Evolutionary conservation across 1,139 yeast species (phyloP).

Genomic region (Torulaspora pretoriensis): DNA sequence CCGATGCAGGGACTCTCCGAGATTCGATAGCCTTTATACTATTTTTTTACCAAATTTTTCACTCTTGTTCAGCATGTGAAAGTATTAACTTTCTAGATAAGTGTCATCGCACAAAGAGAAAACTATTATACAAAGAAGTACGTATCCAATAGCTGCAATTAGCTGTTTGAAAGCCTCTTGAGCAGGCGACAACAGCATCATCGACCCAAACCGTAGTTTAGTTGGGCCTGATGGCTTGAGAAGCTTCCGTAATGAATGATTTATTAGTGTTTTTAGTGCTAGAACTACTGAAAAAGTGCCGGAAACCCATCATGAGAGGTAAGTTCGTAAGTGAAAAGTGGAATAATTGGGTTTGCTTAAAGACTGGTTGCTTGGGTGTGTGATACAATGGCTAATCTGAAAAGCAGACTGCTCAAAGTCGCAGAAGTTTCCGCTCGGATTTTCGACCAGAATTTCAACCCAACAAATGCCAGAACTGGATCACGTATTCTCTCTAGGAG

Average conservation of each 20-base stretch:
- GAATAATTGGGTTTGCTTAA: neutral
- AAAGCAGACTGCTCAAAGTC: constrained; percentile 50
- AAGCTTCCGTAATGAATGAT: neutral
- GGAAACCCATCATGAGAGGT: neutral
- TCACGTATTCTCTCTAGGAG: constrained; percentile 68
- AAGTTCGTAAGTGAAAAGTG: neutral
- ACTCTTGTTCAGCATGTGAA: constrained; percentile 4
- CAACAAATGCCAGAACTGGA: constrained; percentile 67
- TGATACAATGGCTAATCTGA: constrained; percentile 32
- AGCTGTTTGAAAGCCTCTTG: too few relatives aligned
- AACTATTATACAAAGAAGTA: too few relatives aligned
- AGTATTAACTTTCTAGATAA: neutral
- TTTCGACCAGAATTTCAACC: constrained; percentile 66
- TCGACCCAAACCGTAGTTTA: neutral
- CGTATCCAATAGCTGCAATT: too few relatives aligned
- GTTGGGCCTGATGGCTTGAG: neutral
- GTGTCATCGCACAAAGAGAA: neutral
- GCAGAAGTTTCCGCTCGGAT: constrained; percentile 56
- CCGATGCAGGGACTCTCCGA: constrained; percentile 2
- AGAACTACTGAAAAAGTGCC: neutral
- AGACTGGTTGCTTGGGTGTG: neutral
- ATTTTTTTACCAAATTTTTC: constrained; percentile 1
- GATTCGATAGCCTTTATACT: neutral
- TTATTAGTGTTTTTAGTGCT: neutral
- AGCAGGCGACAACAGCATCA: too few relatives aligned